Evolutionary conservation across 2,329 filamentous ascomycete genomes (phyloP).

Genomic region (Neurospora sp.): DNA sequence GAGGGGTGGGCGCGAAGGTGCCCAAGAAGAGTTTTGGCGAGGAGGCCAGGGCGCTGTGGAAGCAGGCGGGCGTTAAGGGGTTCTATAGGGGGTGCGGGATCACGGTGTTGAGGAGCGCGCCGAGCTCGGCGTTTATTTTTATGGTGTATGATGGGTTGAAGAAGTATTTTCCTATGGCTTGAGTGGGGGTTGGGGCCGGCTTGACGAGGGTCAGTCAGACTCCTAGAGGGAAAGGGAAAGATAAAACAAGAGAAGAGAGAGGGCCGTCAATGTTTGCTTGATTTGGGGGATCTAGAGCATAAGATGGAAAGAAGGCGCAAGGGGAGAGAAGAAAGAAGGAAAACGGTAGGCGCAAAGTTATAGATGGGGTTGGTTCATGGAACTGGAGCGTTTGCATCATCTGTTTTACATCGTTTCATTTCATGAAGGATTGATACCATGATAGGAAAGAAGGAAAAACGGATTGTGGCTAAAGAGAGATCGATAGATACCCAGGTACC

Average conservation of each 20-base stretch:
- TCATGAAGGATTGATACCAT: background rate
- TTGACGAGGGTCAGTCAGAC: too few relatives aligned
- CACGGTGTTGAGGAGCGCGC: slow-evolving; percentile 76
- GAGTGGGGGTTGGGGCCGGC: background rate
- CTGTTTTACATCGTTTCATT: background rate
- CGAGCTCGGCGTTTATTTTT: slow-evolving; percentile 97
- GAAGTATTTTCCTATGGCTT: slow-evolving; percentile 42
- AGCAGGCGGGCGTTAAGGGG: slow-evolving; percentile 68
- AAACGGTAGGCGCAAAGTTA: background rate
- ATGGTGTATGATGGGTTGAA: slow-evolving; percentile 87
- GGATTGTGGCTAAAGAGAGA: background rate
- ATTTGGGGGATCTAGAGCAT: background rate
- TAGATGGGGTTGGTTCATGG: background rate
- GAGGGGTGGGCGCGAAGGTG: slow-evolving; percentile 55
- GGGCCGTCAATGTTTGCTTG: background rate
- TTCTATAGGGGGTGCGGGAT: slow-evolving; percentile 94
- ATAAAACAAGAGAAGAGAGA: background rate
- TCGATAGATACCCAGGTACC: background rate
- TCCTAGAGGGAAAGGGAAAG: background rate
- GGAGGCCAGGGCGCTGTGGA: slow-evolving; percentile 68
- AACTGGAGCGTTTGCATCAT: background rate
- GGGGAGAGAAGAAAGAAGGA: background rate
- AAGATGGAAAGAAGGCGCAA: background rate
- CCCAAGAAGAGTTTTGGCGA: slow-evolving; percentile 55
- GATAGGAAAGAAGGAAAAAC: background rate